phyloP scores from a whole-genome alignment of 495 filamentous ascomycete species.

The Collariella sp. region DNA sequence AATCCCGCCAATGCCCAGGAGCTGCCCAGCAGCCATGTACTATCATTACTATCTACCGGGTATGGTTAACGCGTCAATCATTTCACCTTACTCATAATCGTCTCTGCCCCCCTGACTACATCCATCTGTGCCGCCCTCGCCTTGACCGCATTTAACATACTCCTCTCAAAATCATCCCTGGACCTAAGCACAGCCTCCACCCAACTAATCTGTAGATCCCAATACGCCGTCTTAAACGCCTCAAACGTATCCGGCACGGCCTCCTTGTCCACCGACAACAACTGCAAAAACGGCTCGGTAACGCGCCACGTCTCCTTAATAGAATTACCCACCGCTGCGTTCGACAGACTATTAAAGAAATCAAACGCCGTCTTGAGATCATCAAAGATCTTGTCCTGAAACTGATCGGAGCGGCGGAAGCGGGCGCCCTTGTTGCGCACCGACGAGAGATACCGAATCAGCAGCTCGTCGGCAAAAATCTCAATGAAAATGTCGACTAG shows the following conservation, averaged over 20 bases:
- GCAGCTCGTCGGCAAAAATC: constrained; percentile 81
- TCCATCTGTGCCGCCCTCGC: constrained; percentile 75
- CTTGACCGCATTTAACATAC: constrained; percentile 81
- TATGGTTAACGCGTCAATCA: constrained; percentile 54
- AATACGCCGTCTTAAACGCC: constrained; percentile 74
- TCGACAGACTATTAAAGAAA: constrained; percentile 51
- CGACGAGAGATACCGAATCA: constrained; percentile 73
- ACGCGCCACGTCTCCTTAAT: constrained; percentile 90
- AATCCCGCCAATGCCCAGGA: too few relatives aligned
- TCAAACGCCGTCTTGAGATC: constrained; percentile 80
- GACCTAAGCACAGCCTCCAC: constrained; percentile 85
- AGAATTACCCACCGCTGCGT: constrained; percentile 40
- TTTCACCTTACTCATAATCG: constrained; percentile 83
- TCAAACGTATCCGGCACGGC: constrained; percentile 67
- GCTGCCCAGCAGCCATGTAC: too few relatives aligned
- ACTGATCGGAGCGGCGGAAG: constrained; percentile 75
- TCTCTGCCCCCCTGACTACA: constrained; percentile 69
- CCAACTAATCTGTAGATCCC: constrained; percentile 93
- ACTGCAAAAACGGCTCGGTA: constrained; percentile 65
- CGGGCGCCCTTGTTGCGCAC: constrained; percentile 86
- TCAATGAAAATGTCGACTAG: constrained; percentile 84
- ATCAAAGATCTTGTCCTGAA: constrained; percentile 81
- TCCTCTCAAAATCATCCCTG: constrained; percentile 87
- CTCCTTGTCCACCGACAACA: constrained; percentile 71
- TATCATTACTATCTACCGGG: constrained; percentile 4